Base-by-base conservation (phyloP, 2,329 filamentous ascomycete species). In the Talaromyces islandicus region DNA sequence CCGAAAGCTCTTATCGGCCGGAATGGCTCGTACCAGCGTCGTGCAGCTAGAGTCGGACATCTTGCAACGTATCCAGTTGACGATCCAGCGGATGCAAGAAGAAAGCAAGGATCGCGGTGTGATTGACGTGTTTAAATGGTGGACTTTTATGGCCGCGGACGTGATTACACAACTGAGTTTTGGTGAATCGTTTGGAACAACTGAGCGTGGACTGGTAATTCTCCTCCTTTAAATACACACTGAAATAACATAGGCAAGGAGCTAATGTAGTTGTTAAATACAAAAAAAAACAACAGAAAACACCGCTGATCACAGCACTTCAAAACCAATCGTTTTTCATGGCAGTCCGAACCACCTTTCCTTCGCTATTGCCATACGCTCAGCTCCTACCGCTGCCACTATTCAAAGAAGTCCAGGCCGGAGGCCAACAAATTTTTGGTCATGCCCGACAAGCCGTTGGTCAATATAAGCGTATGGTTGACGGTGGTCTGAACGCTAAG, bases 51-150 rank as follows among this genome's bases (percentile, higher is more conserved):
- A 77, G 74, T 11, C 76, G 75, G 52, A 70, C 67, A 70, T 84
- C 7, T 64, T 73, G 4, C 63, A 63, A 0, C 76, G 74, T n/a
- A 71, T 78, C 0, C 66, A 72, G 0, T 62, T 80, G 14, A 69
- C 80, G 0, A 72, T 84, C 1, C 30, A 73, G 1, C 71, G 70
- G 46, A 83, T 85, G 21, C 67, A 63, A 0, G 68, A 77, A 17
- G 81, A 85, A 53, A 74, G 77, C 61, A 59, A 73, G 62, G 65
- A 57, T 14, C 64, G 63, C 0, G 74, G 78, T 0, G 69, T 62
- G 0, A 73, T 70, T 0, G 81, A 85, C 62, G 69, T 85, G 0
- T 74, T 77, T 60, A 83, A 83, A 60, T 85, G 82, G 82, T 81
- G 75, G 71, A 67, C 78, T 5, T 83, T 82, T 58, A 78, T 84